A percentile compares a stretch with the other conserved stretches of the same genome.
Evolutionary conservation across 257 asterid species (phyloP).

Genomic region (Solanum paucissectum): DNA sequence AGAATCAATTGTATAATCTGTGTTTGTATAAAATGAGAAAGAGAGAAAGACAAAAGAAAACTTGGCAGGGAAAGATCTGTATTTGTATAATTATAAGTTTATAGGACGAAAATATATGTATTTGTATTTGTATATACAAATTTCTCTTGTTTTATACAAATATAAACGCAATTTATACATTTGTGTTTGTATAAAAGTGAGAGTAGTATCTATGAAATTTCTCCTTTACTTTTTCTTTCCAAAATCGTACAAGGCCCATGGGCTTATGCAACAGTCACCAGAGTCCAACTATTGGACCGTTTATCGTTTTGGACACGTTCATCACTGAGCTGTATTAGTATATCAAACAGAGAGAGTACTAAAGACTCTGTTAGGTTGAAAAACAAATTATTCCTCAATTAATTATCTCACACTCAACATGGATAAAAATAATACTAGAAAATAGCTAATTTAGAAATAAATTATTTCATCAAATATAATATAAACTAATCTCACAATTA

Average conservation of each 20-base stretch:
- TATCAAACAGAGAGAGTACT: neutral
- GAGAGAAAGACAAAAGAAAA: no score
- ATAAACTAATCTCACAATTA: neutral
- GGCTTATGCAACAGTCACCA: neutral
- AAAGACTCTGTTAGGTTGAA: neutral
- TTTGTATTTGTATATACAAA: no score
- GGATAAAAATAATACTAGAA: neutral
- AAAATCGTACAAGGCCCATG: neutral
- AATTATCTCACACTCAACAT: neutral
- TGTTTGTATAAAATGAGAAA: no score
- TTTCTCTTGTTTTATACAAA: no score
- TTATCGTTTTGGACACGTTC: neutral
- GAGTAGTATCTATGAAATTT: no score
- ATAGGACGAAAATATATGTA: no score
- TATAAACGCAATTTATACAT: no score
- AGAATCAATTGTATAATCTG: no score
- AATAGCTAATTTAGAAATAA: no score
- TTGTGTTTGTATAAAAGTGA: no score
- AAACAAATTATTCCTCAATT: neutral
- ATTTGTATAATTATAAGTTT: no score
- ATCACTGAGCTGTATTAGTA: neutral
- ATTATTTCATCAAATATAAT: neutral
- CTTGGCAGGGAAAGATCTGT: no score
- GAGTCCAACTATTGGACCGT: neutral
- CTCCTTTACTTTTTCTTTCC: neutral